Conservation (phyloP, 2,329 filamentous ascomycete genomes). For the Neoarthrinium moseri region DNA sequence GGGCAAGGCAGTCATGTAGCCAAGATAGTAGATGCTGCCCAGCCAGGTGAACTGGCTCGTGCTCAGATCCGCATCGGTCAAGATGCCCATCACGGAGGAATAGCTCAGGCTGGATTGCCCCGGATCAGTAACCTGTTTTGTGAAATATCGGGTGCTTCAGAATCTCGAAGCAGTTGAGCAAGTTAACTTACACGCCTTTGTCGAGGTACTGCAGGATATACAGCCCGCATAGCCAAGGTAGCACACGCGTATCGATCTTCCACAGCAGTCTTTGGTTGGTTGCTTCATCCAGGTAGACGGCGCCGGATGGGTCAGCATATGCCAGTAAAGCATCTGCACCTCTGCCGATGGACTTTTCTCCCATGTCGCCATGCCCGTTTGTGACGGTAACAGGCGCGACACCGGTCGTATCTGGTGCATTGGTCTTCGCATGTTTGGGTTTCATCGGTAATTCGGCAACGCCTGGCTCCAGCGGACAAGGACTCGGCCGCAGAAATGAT, state of each 20-base stretch:
- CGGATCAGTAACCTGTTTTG: neutral
- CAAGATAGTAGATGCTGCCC: slow-evolving; percentile 24
- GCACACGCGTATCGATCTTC: slow-evolving; percentile 2
- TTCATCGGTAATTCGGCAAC: too few species aligned
- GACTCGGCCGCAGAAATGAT: neutral
- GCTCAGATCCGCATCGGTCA: slow-evolving; percentile 46
- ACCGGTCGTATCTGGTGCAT: neutral
- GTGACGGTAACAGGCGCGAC: neutral
- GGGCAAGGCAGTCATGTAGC: slow-evolving; percentile 22
- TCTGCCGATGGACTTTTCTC: neutral
- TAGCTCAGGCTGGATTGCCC: neutral
- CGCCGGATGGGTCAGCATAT: neutral
- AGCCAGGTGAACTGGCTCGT: slow-evolving; percentile 6
- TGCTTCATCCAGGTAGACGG: neutral
- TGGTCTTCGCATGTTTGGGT: too few species aligned
- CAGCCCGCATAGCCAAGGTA: slow-evolving; percentile 3
- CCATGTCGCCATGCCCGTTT: neutral
- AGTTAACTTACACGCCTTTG: slow-evolving; percentile 8
- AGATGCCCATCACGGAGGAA: slow-evolving; percentile 23
- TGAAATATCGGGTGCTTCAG: neutral
- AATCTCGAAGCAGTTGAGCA: neutral
- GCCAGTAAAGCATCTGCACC: slow-evolving; percentile 1
- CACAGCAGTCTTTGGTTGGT: slow-evolving; percentile 1
- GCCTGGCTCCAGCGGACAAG: too few species aligned
- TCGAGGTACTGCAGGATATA: slow-evolving; percentile 5